Conservation (phyloP, 2,329 filamentous ascomycete genomes). For the Cercospora citrullina region DNA sequence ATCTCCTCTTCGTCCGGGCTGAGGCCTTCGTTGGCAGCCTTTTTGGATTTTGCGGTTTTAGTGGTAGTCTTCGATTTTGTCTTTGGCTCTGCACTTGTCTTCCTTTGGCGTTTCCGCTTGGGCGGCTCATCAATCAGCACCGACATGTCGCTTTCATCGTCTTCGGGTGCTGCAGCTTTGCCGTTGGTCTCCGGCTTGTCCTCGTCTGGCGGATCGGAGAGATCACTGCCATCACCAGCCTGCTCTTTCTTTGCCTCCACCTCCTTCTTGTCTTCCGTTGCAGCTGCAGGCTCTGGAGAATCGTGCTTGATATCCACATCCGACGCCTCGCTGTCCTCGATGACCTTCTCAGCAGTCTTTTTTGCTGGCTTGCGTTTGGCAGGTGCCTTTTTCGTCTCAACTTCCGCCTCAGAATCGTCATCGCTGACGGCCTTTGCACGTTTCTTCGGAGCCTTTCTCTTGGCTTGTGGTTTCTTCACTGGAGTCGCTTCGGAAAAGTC, state of each 20-base stretch:
- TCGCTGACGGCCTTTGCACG: constrained; percentile 10
- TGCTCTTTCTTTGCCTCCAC: constrained; percentile 15
- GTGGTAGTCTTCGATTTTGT: constrained; percentile 46
- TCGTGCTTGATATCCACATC: constrained; percentile 5
- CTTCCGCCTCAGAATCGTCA: constrained; percentile 7
- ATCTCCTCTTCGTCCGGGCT: constrained; percentile 74
- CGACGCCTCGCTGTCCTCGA: constrained; percentile 19
- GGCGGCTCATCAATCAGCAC: constrained; percentile 75
- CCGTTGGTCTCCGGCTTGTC: constrained; percentile 22
- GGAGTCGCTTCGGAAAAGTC: constrained; percentile 12
- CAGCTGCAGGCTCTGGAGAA: constrained; percentile 10
- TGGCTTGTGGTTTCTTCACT: constrained; percentile 5
- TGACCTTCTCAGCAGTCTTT: constrained; percentile 9
- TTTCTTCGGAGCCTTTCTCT: constrained; percentile 20
- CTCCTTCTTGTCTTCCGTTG: constrained; percentile 17
- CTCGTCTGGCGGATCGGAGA: constrained; percentile 27
- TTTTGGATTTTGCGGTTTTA: constrained; percentile 35
- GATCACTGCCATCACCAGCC: constrained; percentile 23
- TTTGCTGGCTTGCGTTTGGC: constrained; percentile 19
- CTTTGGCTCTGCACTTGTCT: constrained; percentile 36
- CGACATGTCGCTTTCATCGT: constrained; percentile 64
- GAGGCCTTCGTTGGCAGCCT: constrained; percentile 39
- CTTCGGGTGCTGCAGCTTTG: constrained; percentile 21
- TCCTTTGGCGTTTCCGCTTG: constrained; percentile 55
- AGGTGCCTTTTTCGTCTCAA: constrained; percentile 15